Conservation (phyloP, 1,284 basidiomycete species). For the Neolentinus lepideus region DNA sequence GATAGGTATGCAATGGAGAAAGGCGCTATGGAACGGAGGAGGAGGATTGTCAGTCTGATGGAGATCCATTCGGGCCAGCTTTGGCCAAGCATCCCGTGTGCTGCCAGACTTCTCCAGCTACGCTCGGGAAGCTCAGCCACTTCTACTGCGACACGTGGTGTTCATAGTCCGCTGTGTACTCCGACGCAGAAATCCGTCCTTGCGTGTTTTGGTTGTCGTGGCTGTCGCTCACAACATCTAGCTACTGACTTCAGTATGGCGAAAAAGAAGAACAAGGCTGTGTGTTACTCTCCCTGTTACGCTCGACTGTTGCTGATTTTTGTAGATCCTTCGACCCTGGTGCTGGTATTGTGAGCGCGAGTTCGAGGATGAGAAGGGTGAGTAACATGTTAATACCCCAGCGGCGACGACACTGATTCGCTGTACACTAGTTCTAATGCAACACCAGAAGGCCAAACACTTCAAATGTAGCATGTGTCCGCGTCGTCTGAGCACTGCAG, state of each 20-base stretch:
- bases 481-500: constrained; percentile 91
- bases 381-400: constrained; percentile 6
- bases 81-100: neutral
- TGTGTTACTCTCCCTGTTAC: constrained; percentile 16
- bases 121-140: neutral
- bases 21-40: constrained; percentile 42
- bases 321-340: constrained; percentile 83
- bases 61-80: constrained; percentile 45
- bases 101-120: neutral
- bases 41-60: constrained; percentile 39
- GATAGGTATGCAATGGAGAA: constrained; percentile 35
- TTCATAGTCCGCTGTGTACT: neutral
- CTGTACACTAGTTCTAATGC: constrained; percentile 74
- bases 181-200: neutral
- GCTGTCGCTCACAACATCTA: neutral
- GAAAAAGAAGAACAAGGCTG: constrained; percentile 81
- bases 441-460: constrained; percentile 99
- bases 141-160: neutral
- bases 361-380: constrained; percentile 96
- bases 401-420: constrained; percentile 4
- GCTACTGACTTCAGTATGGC: constrained; percentile 40
- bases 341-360: constrained; percentile 99
- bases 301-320: constrained; percentile 2
- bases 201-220: neutral
- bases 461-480: constrained; percentile 98